Evolutionary conservation across 768 basidiomycete genomes (phyloP).

Genomic region (Tricholoma bakamatsutake): DNA sequence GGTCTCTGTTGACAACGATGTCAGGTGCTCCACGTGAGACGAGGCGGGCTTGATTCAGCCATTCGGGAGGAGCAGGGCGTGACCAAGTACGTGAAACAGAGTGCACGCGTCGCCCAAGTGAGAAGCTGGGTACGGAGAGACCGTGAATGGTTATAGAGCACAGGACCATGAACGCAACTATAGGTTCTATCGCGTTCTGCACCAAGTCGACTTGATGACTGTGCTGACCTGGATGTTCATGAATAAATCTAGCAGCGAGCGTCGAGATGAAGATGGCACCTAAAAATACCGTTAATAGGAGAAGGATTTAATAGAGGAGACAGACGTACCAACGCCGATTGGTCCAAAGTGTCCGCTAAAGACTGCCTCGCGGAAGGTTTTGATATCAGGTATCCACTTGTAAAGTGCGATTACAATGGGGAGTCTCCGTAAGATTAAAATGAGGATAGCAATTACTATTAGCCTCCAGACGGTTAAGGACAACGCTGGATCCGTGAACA

Average conservation of each 20-base stretch:
- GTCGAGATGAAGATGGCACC: constrained; percentile 94
- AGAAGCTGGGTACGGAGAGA: constrained; percentile 91
- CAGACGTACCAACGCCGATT: constrained; percentile 60
- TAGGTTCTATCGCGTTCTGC: constrained; percentile 78
- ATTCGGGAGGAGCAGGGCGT: constrained; percentile 73
- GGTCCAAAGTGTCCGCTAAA: constrained; percentile 97
- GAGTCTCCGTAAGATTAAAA: constrained; percentile 78
- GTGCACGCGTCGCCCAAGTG: constrained; percentile 88
- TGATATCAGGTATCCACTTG: constrained; percentile 93
- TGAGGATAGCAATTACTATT: constrained; percentile 72
- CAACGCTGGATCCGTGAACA: constrained; percentile 60
- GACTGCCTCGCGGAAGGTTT: constrained; percentile 87
- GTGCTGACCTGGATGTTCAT: constrained; percentile 34
- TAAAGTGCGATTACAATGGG: constrained; percentile 83
- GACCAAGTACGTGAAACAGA: constrained; percentile 89
- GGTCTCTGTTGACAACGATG: constrained; percentile 71
- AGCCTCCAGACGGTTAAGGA: constrained; percentile 82
- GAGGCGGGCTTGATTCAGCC: constrained; percentile 72
- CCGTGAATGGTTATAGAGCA: constrained; percentile 86
- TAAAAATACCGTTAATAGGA: constrained; percentile 11
- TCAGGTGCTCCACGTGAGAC: constrained; percentile 62
- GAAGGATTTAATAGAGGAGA: background rate
- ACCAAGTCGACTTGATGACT: constrained; percentile 59
- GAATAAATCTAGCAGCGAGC: constrained; percentile 61
- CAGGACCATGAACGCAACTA: constrained; percentile 92